Evolutionary conservation across 805 yeast species (phyloP).

Genomic region (Candida ulmi): DNA sequence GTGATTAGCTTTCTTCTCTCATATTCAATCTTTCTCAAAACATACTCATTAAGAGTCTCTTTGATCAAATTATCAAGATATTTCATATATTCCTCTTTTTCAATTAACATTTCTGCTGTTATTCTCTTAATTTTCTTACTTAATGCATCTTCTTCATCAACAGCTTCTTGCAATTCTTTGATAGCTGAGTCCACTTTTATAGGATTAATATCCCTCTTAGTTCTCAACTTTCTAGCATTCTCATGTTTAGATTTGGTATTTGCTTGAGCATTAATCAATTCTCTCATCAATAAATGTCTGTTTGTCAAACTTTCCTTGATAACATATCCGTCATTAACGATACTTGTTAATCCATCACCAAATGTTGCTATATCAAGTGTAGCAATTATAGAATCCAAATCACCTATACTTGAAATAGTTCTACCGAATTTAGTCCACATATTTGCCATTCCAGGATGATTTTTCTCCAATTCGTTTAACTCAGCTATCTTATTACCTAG

Average conservation of each 20-base stretch:
- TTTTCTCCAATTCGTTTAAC: conserved; percentile 38
- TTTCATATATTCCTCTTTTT: conserved; percentile 53
- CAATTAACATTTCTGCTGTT: conserved; percentile 79
- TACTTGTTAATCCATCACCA: conserved; percentile 65
- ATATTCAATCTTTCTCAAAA: conserved; percentile 72
- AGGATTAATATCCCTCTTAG: conserved; percentile 73
- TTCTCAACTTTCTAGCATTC: conserved; percentile 64
- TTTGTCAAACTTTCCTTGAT: conserved; percentile 92
- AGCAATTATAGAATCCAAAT: conserved; percentile 65
- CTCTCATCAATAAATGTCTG: conserved; percentile 89
- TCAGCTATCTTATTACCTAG: conserved; percentile 40
- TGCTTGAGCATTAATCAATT: conserved; percentile 71
- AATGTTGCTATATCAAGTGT: conserved; percentile 67
- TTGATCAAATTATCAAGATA: conserved; percentile 54
- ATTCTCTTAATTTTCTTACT: conserved; percentile 76
- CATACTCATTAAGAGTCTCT: conserved; percentile 48
- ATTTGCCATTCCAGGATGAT: conserved; percentile 64
- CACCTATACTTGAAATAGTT: conserved; percentile 65
- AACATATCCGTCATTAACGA: conserved; percentile 72
- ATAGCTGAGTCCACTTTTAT: conserved; percentile 88
- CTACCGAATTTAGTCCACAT: conserved; percentile 79
- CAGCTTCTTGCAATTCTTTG: conserved; percentile 70
- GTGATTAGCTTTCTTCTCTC: conserved; percentile 76
- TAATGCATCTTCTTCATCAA: conserved; percentile 67
- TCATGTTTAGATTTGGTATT: conserved; percentile 65